Evolutionary conservation across 495 filamentous ascomycete genomes (phyloP), one percentile per base, ranked within the genome.

Genomic region (Haplographium delicatum): DNA sequence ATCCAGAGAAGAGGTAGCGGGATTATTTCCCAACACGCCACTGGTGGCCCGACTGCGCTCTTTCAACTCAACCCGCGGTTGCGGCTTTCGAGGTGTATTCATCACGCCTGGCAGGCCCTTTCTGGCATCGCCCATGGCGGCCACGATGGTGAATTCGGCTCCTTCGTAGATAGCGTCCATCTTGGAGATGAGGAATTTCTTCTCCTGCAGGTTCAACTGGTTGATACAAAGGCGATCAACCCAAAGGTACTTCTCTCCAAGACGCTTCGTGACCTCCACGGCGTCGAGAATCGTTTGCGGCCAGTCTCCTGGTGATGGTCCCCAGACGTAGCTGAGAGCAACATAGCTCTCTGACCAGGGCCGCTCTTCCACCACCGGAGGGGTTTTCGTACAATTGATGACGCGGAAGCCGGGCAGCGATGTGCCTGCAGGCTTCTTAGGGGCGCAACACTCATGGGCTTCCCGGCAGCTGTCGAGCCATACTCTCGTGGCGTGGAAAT

Each of bases 221-320:
- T 51, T 44, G 28, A 67, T 64, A 47, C 64, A 67, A 10, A 62
- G n/a, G n/a, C n/a, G n/a, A n/a, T n/a, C n/a, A n/a, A n/a, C n/a
- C n/a, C n/a, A n/a, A n/a, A n/a, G n/a, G 46, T 60, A 63, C 16
- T 54, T 44, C 38, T 55, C 39, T 18, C 50, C 51, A 15, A 58
- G 46, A 16, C 44, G 35, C 15, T 47, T 26, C 23, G 42, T 42
- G 16, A 56, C 10, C 15, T 40, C 47, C 39, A 58, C 47, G 46
- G 55, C 58, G 27, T 58, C 50, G 16, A 41, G 37, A 24, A 61
- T 50, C 3, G 58, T 57, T 28, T 43, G 15, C 3, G 58, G 54
- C 25, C 39, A 44, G 11, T 39, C 25, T 23, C 24, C 30, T 2
- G 51, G 35, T 27, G 44, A 16, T 26, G 35, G 18, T 4, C 44